These are phyloP conservation scores for Colletotrichum siamense DNA, from an alignment of 2,329 filamentous ascomycete species.

Conservation along the genomic window DNA sequence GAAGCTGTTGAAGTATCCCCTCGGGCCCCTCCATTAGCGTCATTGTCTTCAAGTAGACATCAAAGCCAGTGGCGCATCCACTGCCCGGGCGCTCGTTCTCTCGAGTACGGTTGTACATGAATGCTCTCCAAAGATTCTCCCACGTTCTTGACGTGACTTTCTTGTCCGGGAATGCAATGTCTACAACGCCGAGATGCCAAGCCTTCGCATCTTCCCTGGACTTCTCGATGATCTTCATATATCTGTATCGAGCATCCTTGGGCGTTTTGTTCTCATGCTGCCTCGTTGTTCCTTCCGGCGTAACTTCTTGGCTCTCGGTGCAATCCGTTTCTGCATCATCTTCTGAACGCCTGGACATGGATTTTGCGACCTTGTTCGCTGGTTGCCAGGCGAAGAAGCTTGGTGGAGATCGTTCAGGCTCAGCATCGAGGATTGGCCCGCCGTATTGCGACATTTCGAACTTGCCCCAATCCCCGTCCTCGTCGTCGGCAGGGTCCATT, in stretches of 20 bases:
- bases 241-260: not conserved
- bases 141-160: not conserved
- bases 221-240: not conserved
- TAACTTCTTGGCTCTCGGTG: rapidly evolving
- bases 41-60: not conserved
- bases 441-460: not conserved
- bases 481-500: not conserved
- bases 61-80: not conserved
- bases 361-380: not conserved
- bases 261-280: not conserved
- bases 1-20: not conserved
- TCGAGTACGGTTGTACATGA: conserved; percentile 6
- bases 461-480: not conserved
- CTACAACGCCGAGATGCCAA: not conserved
- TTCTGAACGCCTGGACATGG: not conserved
- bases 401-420: not conserved
- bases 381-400: not conserved
- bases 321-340: rapidly evolving
- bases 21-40: not conserved
- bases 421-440: not conserved
- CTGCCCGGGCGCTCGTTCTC: not conserved
- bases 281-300: rapidly evolving
- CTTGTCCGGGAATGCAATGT: conserved; percentile 6
- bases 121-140: conserved; percentile 12
- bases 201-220: not conserved